Base-by-base conservation (phyloP, 1,139 yeast species). In the Lodderomyces metapsilosis region DNA sequence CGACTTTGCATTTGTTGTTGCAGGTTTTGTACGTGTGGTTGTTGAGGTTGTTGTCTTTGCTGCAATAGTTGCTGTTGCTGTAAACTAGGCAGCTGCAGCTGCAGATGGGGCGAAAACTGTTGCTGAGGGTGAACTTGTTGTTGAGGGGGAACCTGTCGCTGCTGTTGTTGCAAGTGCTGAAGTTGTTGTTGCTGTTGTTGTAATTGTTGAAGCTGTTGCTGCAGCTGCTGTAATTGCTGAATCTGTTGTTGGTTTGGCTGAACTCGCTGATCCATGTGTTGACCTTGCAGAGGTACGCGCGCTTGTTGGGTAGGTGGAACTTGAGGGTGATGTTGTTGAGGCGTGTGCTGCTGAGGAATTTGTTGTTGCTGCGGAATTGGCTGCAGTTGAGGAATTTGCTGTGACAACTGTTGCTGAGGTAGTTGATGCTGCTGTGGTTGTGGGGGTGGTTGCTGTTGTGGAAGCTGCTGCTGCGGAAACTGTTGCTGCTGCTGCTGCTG, bases 261-360 rank as follows among this genome's bases (percentile, higher is more conserved):
- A 20, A 39, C 50, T 20, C 36, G 49, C 39, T 45, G 56, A 16
- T 34, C 34, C 32, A 52, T 61, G 42, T 53, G 66, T 34, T 56
- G 54, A 38, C 60, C 68, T 41, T 13, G 32, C 9, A 10, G 32
- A 15, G 12, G 25, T n/a, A 16, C 21, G 13, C 28, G 32, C 8
- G 22, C 23, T 20, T 36, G 43, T 5, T 32, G 35, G 16, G 18
- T n/a, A 11, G 23, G 35, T 3, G 8, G 23, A n/a, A 8, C 16
- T 18, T 32, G 35, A 20, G 24, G 17, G 7, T 20, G 35, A n/a
- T 32, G 35, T 4, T 25, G 38, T 12, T 36, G 31, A n/a, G 27
- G 38, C 4, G 27, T 27, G 15, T 7, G 17, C 11, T 28, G 32
- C n/a, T 15, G 32, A n/a, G n/a, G 11, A 4, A 5, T 12, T 10